phyloP scores from a whole-genome alignment of 2,329 filamentous ascomycete genomes.

The Alternaria viburni region DNA sequence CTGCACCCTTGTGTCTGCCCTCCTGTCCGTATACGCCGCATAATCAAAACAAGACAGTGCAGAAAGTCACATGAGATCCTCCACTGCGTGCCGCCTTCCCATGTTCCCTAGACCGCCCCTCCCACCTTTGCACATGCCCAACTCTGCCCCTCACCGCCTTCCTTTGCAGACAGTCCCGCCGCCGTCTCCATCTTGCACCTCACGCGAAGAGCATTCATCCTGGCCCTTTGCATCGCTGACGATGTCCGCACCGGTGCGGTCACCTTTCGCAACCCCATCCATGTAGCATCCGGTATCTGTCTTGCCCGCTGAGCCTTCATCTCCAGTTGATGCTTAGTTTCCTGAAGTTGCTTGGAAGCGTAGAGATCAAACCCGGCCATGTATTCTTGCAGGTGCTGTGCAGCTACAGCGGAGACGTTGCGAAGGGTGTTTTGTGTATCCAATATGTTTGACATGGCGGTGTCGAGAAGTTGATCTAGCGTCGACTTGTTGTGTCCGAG shows the following conservation, averaged over 20 bases:
- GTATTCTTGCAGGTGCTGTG: conserved; percentile 15
- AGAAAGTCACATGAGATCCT: not conserved
- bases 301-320: conserved; percentile 13
- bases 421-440: conserved; percentile 27
- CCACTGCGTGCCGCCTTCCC: not conserved
- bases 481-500: conserved; percentile 42
- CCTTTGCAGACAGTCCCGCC: conserved; percentile 21
- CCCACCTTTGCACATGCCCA: conserved; percentile 30
- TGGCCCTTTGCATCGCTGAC: conserved; percentile 33
- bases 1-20: conserved; percentile 4
- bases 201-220: conserved; percentile 38
- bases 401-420: conserved; percentile 27
- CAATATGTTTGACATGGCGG: conserved; percentile 23
- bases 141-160: conserved; percentile 19
- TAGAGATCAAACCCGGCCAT: conserved; percentile 9
- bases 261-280: conserved; percentile 27
- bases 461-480: conserved; percentile 28
- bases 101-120: not conserved
- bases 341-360: conserved; percentile 9
- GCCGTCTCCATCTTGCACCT: conserved; percentile 35
- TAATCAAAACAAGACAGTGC: conserved; percentile 9
- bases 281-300: conserved; percentile 27
- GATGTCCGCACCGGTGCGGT: conserved; percentile 39
- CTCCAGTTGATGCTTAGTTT: conserved; percentile 13
- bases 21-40: conserved; percentile 22